A percentile compares a stretch with the other conserved stretches of the same genome.
phyloP scores from a whole-genome alignment of 2,329 filamentous ascomycete genomes.

The Penicillium polonicum region DNA sequence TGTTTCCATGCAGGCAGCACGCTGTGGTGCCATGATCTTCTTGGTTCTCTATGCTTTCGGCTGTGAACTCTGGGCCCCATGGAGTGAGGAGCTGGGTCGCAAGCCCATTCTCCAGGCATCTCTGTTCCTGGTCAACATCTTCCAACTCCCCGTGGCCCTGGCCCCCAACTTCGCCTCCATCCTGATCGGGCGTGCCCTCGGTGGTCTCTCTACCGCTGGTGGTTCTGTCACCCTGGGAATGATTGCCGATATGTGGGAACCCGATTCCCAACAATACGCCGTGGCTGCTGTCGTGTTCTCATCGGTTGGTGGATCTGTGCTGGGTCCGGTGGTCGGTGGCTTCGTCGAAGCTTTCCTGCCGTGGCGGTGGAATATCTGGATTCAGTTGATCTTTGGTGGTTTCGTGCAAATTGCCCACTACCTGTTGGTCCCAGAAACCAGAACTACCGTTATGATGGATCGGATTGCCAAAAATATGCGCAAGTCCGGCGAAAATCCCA shows the following conservation, averaged over 20 bases:
- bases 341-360: slow-evolving; percentile 66
- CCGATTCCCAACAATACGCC: slow-evolving; percentile 70
- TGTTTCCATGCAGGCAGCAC: slow-evolving; percentile 67
- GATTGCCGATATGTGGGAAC: slow-evolving; percentile 72
- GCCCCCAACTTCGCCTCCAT: slow-evolving; percentile 71
- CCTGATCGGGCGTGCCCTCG: slow-evolving; percentile 68
- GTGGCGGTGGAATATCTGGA: slow-evolving; percentile 82
- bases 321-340: slow-evolving; percentile 76
- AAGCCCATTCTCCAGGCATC: slow-evolving; percentile 72
- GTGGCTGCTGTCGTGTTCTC: slow-evolving; percentile 76
- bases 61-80: slow-evolving; percentile 84
- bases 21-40: slow-evolving; percentile 75
- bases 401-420: slow-evolving; percentile 67
- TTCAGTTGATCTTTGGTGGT: slow-evolving; percentile 75
- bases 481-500: slow-evolving; percentile 56
- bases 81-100: slow-evolving; percentile 79
- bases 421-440: slow-evolving; percentile 72
- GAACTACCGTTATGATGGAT: slow-evolving; percentile 75
- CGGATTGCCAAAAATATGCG: slow-evolving; percentile 72
- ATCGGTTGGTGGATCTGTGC: slow-evolving; percentile 72
- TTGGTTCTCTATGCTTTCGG: slow-evolving; percentile 79
- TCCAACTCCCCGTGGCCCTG: slow-evolving; percentile 69
- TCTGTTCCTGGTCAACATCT: slow-evolving; percentile 74
- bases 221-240: slow-evolving; percentile 72
- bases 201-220: slow-evolving; percentile 69